Evolutionary conservation across 768 basidiomycete species (phyloP), one percentile per base, ranked within the genome.

Genomic region (Sporobolomyces roseus): DNA sequence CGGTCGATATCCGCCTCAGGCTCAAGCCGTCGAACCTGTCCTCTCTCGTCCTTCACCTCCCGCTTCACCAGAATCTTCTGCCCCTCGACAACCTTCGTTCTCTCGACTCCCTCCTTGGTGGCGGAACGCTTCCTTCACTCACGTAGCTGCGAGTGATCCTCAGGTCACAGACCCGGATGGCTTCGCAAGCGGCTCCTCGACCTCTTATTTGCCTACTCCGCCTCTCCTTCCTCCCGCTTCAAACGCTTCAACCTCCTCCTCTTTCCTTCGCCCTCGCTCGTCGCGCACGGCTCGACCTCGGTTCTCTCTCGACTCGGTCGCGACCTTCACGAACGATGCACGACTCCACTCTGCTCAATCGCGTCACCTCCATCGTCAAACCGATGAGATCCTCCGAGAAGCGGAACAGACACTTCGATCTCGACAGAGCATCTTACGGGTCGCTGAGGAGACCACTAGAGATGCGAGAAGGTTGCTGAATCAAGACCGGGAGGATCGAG

Each of bases 371-470:
- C 29, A 66, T 5, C 4, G n/a, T 1, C 33, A 48, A 1, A 59
- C 55, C 4, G 52, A 67, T 16, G 32, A 25, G 0, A 35, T 72
- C 19, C 43, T 72, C 0, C 32, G 62, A 8, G 52, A 61, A 16
- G 70, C 66, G 21, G 66, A 51, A 17, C 54, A 55, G 17, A 46
- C 54, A 0, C 43, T 72, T 10, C 27, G 38, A 4, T 25, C 49
- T 7, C 61, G 65, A 0, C 59, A 71, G 30, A 61, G 45, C 12
- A n/a, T 61, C 4, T 33, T 72, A 12, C 35, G 30, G 10, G 33
- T 38, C 12, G 65, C 70, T 1, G 70, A 71, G 21, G 65, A 52
- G 33, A 48, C 30, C 9, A 35, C 62, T 17, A 10, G 45, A 16
- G 38, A 41, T 8, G 54, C 54, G 10, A 21, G 32, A 13, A 9